Base-by-base conservation (phyloP, 257 asterid genomes). In the Salvia splendens region DNA sequence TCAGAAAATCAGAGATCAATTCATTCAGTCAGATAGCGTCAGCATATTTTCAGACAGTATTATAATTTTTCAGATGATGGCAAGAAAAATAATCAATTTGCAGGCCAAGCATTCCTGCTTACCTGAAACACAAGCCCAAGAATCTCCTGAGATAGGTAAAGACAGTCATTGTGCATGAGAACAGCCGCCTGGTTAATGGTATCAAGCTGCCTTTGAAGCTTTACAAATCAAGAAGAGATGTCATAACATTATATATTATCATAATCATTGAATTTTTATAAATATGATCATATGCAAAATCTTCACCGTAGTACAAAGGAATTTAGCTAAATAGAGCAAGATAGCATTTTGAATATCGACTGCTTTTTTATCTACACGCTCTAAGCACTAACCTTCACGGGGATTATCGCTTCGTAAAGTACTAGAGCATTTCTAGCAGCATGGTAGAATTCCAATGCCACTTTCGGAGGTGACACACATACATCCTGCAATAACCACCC, bases 61-160 rank as follows among this genome's bases (percentile, higher is more conserved):
- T 6, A 55, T 8, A 16, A 55, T 1, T 9, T 33, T 4, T 24
- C 20, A 67, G 51, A 61, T 47, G 56, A 52, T 72, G 66, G 69
- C 59, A 59, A 60, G 32, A 50, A 68, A 51, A 59, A 28, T 32
- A 67, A 42, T 52, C 33, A 36, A 57, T 32, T 70, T 35, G 53
- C 63, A 59, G 28, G 24, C 53, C 69, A 43, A 28, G 32, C 71
- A 74, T 54, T 51, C 51, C 57, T 57, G 48, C 71, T 56, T 80
- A 86, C 99, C 96, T 94, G 89, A 84, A 91, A 94, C 35, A 98
- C 90, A 80, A 94, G 95, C 68, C 96, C 99, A 74, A 91, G 88
- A 78, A 89, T 87, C 89, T 94, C 99, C 79, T 87, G 89, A 73
- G 96, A 87, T 12, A 94, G 83, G 82, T 87, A 94, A 63, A 88